Conservation (phyloP, 1,139 yeast genomes). For the Trichomonascaceae sp. region DNA sequence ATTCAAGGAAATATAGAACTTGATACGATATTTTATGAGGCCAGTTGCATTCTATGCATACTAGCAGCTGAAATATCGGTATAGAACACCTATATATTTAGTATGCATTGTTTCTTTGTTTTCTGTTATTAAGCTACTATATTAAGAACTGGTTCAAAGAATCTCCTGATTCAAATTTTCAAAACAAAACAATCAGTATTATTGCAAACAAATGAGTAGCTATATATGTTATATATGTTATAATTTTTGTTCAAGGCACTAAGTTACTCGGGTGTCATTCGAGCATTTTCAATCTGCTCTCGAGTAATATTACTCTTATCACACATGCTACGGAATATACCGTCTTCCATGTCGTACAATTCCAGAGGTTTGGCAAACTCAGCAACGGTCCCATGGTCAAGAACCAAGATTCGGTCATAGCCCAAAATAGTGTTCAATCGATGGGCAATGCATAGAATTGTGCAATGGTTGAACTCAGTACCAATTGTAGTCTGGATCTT, state of each 20-base stretch:
- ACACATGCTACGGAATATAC: slow-evolving; percentile 60
- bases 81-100: no score
- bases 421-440: slow-evolving; percentile 63
- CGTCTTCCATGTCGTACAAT: slow-evolving; percentile 37
- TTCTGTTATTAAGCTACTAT: no score
- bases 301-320: slow-evolving; percentile 44
- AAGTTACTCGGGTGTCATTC: not conserved
- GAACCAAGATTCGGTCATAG: slow-evolving; percentile 61
- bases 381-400: slow-evolving; percentile 57
- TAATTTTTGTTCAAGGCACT: not conserved
- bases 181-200: no score
- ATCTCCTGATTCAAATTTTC: no score
- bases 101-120: no score
- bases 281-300: slow-evolving; percentile 27
- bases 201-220: not conserved
- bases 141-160: no score
- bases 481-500: slow-evolving; percentile 62
- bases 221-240: not conserved
- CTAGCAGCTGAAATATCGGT: no score
- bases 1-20: no score
- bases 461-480: slow-evolving; percentile 57
- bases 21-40: no score
- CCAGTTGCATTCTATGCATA: no score
- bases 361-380: slow-evolving; percentile 47
- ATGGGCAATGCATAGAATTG: slow-evolving; percentile 78